Evolutionary conservation across 306 rosid species (phyloP).

Genomic region (Acacia melanoxylon): DNA sequence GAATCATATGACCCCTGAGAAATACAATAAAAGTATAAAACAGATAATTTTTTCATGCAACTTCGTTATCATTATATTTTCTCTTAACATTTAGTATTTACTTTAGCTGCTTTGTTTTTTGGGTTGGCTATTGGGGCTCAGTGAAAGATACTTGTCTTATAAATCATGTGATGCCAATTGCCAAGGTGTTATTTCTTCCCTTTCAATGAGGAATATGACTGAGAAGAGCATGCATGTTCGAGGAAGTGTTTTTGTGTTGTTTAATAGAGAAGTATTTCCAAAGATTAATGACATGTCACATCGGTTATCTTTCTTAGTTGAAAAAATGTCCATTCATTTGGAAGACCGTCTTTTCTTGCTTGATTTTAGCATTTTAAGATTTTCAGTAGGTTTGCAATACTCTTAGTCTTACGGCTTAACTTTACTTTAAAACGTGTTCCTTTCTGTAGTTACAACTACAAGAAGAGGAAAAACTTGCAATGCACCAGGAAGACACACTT

Average conservation of each 20-base stretch:
- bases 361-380: neutral
- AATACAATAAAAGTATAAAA: neutral
- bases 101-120: neutral
- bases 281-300: neutral
- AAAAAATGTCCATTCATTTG: neutral
- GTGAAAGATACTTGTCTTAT: neutral
- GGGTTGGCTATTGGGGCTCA: slow-evolving; percentile 1
- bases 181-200: neutral
- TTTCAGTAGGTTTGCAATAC: neutral
- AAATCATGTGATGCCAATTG: neutral
- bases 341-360: neutral
- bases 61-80: neutral
- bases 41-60: neutral
- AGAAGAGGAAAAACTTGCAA: slow-evolving; percentile 57
- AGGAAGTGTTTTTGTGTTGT: too few relatives aligned
- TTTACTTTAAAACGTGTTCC: slow-evolving; percentile 4
- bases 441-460: slow-evolving; percentile 38
- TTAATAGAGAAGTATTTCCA: neutral
- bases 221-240: neutral
- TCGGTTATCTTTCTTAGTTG: neutral
- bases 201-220: neutral
- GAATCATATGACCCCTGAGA: neutral
- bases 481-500: slow-evolving; percentile 43
- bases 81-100: neutral
- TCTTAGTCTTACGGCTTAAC: neutral